These are phyloP conservation scores for Lactifluus hygrophoroides DNA, from an alignment of 768 basidiomycete species.

Conservation along the genomic window DNA sequence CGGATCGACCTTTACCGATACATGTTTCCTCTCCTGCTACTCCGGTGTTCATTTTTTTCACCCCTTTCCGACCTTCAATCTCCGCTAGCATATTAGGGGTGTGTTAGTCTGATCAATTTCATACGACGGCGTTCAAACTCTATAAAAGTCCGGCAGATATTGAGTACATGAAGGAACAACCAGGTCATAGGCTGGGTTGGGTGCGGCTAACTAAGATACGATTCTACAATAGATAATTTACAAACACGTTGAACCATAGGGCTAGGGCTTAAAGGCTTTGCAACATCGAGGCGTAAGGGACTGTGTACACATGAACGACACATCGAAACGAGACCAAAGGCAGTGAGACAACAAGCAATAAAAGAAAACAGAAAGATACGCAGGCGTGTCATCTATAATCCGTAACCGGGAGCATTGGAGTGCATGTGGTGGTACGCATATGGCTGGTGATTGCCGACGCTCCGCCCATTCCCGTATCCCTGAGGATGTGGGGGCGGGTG, in stretches of 20 bases:
- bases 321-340: background rate
- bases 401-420: constrained; percentile 17
- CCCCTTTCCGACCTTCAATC: background rate
- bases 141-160: background rate
- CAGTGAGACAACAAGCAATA: background rate
- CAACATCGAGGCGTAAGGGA: background rate
- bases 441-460: background rate
- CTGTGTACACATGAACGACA: background rate
- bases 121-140: background rate
- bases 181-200: background rate
- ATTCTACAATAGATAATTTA: constrained; percentile 15
- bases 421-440: constrained; percentile 22
- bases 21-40: no score
- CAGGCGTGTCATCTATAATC: constrained; percentile 8
- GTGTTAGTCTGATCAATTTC: background rate
- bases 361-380: background rate
- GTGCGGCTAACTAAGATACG: constrained; percentile 1
- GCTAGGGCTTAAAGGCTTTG: background rate
- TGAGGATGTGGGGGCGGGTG: background rate
- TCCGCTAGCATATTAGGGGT: background rate
- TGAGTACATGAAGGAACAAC: background rate
- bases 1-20: background rate
- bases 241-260: constrained; percentile 3
- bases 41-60: background rate
- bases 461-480: constrained; percentile 1